Evolutionary conservation across 352 stramenopile genomes (phyloP), one percentile per base, ranked within the genome.

Genomic region (Discostella stelligera): DNA sequence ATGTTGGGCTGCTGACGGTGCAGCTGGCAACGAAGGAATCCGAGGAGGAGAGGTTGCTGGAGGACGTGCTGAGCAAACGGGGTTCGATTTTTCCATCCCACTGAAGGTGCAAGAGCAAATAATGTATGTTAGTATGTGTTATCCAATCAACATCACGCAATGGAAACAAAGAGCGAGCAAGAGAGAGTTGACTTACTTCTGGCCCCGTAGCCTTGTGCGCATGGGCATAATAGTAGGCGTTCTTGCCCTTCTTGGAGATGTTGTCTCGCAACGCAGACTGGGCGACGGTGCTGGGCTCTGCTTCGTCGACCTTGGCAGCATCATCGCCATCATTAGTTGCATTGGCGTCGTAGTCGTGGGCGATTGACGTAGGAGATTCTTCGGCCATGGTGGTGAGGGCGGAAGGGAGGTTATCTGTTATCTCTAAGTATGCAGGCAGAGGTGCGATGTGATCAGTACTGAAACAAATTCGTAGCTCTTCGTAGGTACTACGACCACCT

Each of bases 31-130:
- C 16, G 9, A 41, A 21, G 49, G 49, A 55, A 1, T 11, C 20
- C 49, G 49, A 55, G 10, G 30, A 46, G 62, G 62, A 69, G 7
- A 69, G 14, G 48, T 69, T 69, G 58, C 48, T 60, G 27, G 11
- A 37, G 5, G 74, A 77, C 6, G 49, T 72, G 18, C 66, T 68
- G 0, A 91, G 48, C 27, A 88, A 56, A 39, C 78, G 77, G 5
- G 86, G 86, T 72, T 90, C 75, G 50, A 77, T 70, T 66, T 90
- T 89, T 0, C 83, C 86, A 79, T 90, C 86, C 86, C 85, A 91
- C 55, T 81, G n/a, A n/a, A n/a, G n/a, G 82, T 65, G 10, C 10
- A 39, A 4, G 30, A 27, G 30, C 20, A 59, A 32, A 60, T 32
- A 39, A 20, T 18, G 30, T 60, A 39, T n/a, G n/a, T n/a, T n/a